Base-by-base conservation (phyloP, 2,329 filamentous ascomycete genomes). In the Hymenoscyphus fructigenus region DNA sequence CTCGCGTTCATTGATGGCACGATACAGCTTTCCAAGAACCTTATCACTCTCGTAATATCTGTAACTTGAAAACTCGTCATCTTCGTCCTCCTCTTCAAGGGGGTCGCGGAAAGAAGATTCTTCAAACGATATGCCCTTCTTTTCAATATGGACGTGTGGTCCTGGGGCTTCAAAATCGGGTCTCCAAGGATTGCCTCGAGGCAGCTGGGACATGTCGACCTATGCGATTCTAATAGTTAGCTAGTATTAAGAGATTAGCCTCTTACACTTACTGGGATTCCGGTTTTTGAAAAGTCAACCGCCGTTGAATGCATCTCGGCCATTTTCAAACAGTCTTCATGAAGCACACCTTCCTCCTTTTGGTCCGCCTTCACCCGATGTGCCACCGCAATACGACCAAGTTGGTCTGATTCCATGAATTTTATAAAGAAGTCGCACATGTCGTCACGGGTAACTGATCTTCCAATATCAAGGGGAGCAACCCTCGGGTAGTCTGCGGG, bases 351-450 rank as follows among this genome's bases (percentile, higher is more conserved):
- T 0, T 71, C 29, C 0, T 69, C 44, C 28, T 76, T 75, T 63
- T 85, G 81, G 72, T 92, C 90, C 0, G 89, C 86, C 17, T 91
- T 72, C 0, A 90, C 82, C 69, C 87, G 81, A 71, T 92, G 90
- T 2, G 82, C 77, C 0, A 77, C 86, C 0, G 89, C 87, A 69
- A 92, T 91, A 56, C 88, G 74, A 0, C 88, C 88, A 1, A 91
- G 76, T 20, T 87, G 81, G 70, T 91, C 88, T 0, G 84, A 85
- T 66, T 83, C 81, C 87, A 92, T 91, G 66, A 92, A 92, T 17
- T 87, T 80, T n/a, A 96, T 82, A 68, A 96, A 95, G 76, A 94
- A 95, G 12, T 90, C 80, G 0, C 87, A 87, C 79, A 96, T 95
- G 69, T 96, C 91, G 0, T 84, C 75, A 1, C 76, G 76, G 1